These are phyloP conservation scores for Tilletia setariae DNA, from an alignment of 1,284 basidiomycete species.

Conservation along the genomic window DNA sequence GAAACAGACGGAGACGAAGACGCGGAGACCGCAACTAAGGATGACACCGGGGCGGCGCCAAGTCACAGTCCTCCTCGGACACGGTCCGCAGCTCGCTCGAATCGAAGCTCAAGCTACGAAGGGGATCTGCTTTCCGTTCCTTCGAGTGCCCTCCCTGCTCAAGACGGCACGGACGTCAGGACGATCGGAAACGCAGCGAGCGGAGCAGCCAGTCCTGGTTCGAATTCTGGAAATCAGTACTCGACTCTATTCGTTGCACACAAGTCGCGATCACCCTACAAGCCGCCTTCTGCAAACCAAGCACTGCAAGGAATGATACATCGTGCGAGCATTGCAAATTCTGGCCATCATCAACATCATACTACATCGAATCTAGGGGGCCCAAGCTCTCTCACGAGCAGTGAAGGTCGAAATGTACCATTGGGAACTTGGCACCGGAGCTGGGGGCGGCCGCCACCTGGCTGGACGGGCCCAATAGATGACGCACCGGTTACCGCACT, in stretches of 20 bases:
- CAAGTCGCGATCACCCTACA: conserved; percentile 40
- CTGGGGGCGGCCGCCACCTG: conserved; percentile 47
- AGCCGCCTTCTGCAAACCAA: conserved; percentile 46
- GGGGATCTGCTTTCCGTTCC: conserved; percentile 1
- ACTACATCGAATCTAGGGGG: no score
- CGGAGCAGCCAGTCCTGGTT: no score
- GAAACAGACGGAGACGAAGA: neutral
- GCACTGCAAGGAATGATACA: conserved; percentile 27
- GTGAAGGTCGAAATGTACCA: neutral
- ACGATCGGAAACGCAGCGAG: no score
- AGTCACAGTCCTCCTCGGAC: neutral
- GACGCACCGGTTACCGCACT: conserved; percentile 23
- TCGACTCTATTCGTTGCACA: conserved; percentile 41
- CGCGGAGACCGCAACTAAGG: neutral
- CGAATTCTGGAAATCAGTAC: neutral
- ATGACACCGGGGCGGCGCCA: neutral
- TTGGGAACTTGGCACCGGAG: conserved; percentile 38
- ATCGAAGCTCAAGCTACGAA: neutral
- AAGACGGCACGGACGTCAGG: no score
- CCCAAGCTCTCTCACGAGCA: no score
- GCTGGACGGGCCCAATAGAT: conserved; percentile 45
- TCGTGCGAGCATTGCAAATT: conserved; percentile 17
- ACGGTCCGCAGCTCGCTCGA: neutral
- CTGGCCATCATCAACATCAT: no score
- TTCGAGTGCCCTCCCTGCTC: neutral